Evolutionary conservation across 768 basidiomycete species (phyloP).

Genomic region (Imleria badia): DNA sequence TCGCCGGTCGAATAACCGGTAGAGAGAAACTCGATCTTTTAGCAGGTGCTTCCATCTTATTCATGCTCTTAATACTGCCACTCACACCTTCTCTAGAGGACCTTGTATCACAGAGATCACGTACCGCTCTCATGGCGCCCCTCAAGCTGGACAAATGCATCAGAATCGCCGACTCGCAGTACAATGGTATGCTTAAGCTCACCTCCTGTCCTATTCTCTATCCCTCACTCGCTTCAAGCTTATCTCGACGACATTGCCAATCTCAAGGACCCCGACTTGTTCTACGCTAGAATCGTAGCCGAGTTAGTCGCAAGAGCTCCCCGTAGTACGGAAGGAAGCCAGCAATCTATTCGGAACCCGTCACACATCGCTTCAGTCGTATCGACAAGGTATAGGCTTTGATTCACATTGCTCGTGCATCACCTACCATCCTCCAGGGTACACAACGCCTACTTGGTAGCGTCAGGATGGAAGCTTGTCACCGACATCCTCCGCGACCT

Average conservation of each 20-base stretch:
- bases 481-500: conserved; percentile 55
- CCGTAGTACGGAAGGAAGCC: conserved; percentile 24
- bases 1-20: conserved; percentile 61
- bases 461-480: conserved; percentile 82
- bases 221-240: conserved; percentile 37
- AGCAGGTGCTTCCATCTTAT: conserved; percentile 49
- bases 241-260: conserved; percentile 69
- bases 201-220: conserved; percentile 1
- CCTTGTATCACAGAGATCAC: conserved; percentile 50
- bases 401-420: neutral
- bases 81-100: conserved; percentile 51
- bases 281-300: conserved; percentile 52
- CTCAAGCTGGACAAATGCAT: conserved; percentile 63
- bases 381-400: conserved; percentile 50
- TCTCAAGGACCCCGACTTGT: conserved; percentile 65
- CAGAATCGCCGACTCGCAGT: conserved; percentile 73
- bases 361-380: conserved; percentile 57
- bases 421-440: conserved; percentile 45
- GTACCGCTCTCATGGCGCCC: conserved; percentile 59
- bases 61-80: neutral
- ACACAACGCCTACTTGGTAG: conserved; percentile 80
- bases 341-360: conserved; percentile 38
- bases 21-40: conserved; percentile 79
- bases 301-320: conserved; percentile 57
- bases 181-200: conserved; percentile 49